These are phyloP conservation scores for Pueraria montana DNA, from an alignment of 306 rosid species.

Conservation along the genomic window DNA sequence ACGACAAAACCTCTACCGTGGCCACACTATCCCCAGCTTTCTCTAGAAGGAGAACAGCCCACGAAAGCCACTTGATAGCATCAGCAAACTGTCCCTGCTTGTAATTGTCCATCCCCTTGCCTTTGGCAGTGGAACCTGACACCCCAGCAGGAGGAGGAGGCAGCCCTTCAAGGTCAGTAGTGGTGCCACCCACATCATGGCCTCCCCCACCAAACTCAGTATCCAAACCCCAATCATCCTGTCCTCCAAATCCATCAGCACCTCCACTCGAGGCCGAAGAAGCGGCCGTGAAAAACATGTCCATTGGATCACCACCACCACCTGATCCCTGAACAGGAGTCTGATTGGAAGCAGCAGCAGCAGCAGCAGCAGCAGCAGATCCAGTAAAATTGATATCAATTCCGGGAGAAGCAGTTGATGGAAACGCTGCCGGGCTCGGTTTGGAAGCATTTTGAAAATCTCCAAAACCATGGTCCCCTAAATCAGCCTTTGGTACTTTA, in stretches of 20 bases:
- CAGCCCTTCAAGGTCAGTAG: conserved; percentile 96
- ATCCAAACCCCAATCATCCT: conserved; percentile 88
- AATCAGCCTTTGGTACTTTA: conserved; percentile 46
- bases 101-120: conserved; percentile 92
- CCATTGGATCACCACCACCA: conserved; percentile 74
- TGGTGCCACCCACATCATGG: conserved; percentile 71
- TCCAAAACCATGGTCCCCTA: conserved; percentile 71
- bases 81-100: conserved; percentile 97
- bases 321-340: conserved; percentile 56
- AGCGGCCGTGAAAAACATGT: conserved; percentile 68
- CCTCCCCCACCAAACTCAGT: conserved; percentile 75
- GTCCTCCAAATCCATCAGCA: conserved; percentile 55
- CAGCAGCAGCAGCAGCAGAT: conserved; percentile 59
- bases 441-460: conserved; percentile 84
- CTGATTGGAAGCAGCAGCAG: conserved; percentile 53
- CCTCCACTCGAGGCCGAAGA: conserved; percentile 59
- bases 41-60: conserved; percentile 89
- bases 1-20: conserved; percentile 74
- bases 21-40: conserved; percentile 71
- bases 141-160: conserved; percentile 98
- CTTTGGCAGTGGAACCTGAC: conserved; percentile 76
- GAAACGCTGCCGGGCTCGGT: conserved; percentile 57
- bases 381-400: conserved; percentile 58
- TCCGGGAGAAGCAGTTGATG: conserved; percentile 47
- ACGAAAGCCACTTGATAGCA: conserved; percentile 98